A percentile compares a stretch with the other conserved stretches of the same genome.
Conservation (phyloP, 148 eudicot species). For the Diospyros lotus region DNA sequence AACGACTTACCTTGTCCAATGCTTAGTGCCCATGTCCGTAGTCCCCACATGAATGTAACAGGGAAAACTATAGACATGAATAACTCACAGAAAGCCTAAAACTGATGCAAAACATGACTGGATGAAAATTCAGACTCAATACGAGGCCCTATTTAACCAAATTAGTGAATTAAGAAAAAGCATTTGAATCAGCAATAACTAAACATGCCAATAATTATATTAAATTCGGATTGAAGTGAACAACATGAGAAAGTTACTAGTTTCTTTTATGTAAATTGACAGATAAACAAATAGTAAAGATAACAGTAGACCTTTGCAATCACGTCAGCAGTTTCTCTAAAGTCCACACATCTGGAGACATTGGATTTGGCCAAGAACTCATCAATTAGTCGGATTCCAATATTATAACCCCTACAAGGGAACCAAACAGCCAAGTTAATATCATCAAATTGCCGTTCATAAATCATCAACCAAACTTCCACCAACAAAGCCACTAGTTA, state of each 20-base stretch:
- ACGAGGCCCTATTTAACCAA: no score
- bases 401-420: conserved; percentile 87
- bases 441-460: conserved; percentile 6
- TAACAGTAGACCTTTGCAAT: conserved; percentile 72
- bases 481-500: no score
- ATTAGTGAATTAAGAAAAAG: neutral
- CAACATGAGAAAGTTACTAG: no score
- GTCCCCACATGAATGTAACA: neutral
- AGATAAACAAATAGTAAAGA: neutral
- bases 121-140: neutral
- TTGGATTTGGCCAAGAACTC: conserved; percentile 92
- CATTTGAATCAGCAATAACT: no score
- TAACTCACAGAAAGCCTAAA: neutral
- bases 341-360: conserved; percentile 94
- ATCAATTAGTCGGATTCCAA: conserved; percentile 84
- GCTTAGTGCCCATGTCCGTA: neutral
- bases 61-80: neutral
- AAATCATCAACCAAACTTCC: no score
- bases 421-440: conserved; percentile 6
- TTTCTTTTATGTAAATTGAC: neutral
- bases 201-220: no score
- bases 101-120: neutral
- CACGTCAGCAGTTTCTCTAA: conserved; percentile 95
- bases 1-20: no score
- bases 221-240: neutral